Evolutionary conservation across 2,329 filamentous ascomycete species (phyloP).

Genomic region (Cordyceps cateniannulata): DNA sequence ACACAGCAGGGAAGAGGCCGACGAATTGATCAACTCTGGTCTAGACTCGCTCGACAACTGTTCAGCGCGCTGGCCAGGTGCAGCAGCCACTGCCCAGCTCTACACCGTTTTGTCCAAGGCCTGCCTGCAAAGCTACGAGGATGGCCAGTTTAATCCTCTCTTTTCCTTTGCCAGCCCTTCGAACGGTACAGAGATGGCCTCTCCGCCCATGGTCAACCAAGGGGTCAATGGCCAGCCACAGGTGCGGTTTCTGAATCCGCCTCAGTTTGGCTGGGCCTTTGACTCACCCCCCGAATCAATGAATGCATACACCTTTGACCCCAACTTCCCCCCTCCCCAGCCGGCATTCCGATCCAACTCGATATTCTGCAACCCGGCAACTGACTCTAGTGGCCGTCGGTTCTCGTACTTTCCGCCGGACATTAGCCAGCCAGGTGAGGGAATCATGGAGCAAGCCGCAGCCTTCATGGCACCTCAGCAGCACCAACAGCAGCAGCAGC

Average conservation of each 20-base stretch:
- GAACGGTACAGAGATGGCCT: conserved; percentile 25
- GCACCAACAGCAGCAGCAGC: conserved; percentile 7
- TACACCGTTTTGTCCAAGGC: conserved; percentile 82
- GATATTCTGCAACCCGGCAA: conserved; percentile 55
- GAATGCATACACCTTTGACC: conserved; percentile 38
- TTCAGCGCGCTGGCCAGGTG: conserved; percentile 86
- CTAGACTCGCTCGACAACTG: conserved; percentile 74
- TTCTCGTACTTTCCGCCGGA: conserved; percentile 62
- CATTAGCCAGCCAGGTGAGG: conserved; percentile 28
- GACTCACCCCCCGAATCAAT: conserved; percentile 49
- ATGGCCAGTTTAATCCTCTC: conserved; percentile 18
- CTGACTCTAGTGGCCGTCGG: conserved; percentile 47
- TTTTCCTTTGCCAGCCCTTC: conserved; percentile 30
- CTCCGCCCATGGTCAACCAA: conserved; percentile 24
- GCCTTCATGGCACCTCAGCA: conserved; percentile 9
- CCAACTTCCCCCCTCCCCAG: conserved; percentile 36
- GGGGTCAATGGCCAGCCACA: conserved; percentile 23
- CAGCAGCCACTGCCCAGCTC: conserved; percentile 73
- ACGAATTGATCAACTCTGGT: conserved; percentile 65
- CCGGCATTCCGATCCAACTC: conserved; percentile 60
- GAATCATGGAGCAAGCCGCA: conserved; percentile 1
- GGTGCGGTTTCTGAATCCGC: conserved; percentile 38
- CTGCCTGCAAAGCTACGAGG: conserved; percentile 82
- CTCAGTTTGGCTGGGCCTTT: conserved; percentile 54
- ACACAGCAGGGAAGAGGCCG: conserved; percentile 68